Base-by-base conservation (phyloP, 345 rosid genomes). In the Bruguiera gymnorhiza region DNA sequence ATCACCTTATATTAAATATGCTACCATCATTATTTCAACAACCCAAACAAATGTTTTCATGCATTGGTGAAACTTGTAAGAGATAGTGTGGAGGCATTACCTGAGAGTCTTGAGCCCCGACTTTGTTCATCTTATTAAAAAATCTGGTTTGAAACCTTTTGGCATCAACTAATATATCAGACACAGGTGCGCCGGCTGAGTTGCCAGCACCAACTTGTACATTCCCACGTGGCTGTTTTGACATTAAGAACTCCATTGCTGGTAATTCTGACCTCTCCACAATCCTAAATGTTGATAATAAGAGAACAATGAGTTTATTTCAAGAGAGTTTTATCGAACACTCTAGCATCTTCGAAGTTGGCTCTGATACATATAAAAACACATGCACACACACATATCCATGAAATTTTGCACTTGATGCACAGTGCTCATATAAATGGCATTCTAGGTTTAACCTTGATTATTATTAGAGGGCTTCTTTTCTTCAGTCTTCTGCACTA, bases 211-310 rank as follows among this genome's bases (percentile, higher is more conserved):
- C 96, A 8, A 94, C 82, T 74, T 89, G 80, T 36, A 94, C 98
- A n/a, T 79, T 83, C 43, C 94, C 97, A 16, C 97, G 87, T 0
- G 96, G 98, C 59, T 91, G 98, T 79, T 88, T 91, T 0, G 97
- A 84, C 98, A 91, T 91, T 30, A 94, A 83, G 52, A 89, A 91
- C 78, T 94, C 97, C 18, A 94, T 69, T 5, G 98, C 93, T 6
- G 96, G 90, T 19, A 94, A 90, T 61, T 94, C 88, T 8, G 96
- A 74, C 71, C 95, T 88, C 72, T 94, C 97, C 77, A 91, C 97
- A 2, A 82, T 60, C 62, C 98, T 94, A 26, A 7, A 16, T 55
- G 26, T 7, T 24, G 68, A 11, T 52, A 53, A 29, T 11, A 65
- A 52, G 34, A 65, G 20, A 37, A 52, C 1, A 55, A 55, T 13